Conservation (phyloP, 129 eudicot species). For the Chrysanthemum seticuspe region DNA sequence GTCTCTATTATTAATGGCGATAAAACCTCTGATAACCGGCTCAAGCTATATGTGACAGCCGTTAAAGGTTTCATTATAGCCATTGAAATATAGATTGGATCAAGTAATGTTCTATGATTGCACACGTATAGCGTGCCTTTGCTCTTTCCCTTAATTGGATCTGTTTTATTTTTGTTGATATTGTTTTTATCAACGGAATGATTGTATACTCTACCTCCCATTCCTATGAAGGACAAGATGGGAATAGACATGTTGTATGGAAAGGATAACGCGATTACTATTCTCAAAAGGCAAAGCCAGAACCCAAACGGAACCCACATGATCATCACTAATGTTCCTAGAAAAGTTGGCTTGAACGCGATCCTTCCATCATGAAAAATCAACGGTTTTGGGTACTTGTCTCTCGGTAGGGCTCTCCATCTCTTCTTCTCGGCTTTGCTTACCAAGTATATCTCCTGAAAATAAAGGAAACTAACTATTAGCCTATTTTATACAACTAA, state of each 20-base stretch:
- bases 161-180: background rate
- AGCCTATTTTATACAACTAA: background rate
- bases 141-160: background rate
- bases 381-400: slow-evolving; percentile 55
- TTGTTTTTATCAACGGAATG: background rate
- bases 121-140: slow-evolving; percentile 46
- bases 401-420: slow-evolving; percentile 53
- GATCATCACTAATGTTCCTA: slow-evolving; percentile 37
- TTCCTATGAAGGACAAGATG: slow-evolving; percentile 38
- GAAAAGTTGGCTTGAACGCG: slow-evolving; percentile 52
- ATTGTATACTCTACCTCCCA: slow-evolving; percentile 22
- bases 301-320: slow-evolving; percentile 66
- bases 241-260: slow-evolving; percentile 50
- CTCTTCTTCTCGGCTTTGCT: slow-evolving; percentile 39
- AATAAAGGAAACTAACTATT: background rate
- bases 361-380: slow-evolving; percentile 74
- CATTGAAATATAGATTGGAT: slow-evolving; percentile 45
- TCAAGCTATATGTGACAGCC: slow-evolving; percentile 45
- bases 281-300: slow-evolving; percentile 41
- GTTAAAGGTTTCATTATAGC: slow-evolving; percentile 31
- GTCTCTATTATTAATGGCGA: slow-evolving; percentile 39
- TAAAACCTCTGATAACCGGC: slow-evolving; percentile 36
- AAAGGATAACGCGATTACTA: slow-evolving; percentile 26
- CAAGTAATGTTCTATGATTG: slow-evolving; percentile 60
- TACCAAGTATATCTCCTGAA: slow-evolving; percentile 58